These are phyloP conservation scores for Hypsizygus marmoreus DNA, from an alignment of 768 basidiomycete genomes.

Conservation along the genomic window DNA sequence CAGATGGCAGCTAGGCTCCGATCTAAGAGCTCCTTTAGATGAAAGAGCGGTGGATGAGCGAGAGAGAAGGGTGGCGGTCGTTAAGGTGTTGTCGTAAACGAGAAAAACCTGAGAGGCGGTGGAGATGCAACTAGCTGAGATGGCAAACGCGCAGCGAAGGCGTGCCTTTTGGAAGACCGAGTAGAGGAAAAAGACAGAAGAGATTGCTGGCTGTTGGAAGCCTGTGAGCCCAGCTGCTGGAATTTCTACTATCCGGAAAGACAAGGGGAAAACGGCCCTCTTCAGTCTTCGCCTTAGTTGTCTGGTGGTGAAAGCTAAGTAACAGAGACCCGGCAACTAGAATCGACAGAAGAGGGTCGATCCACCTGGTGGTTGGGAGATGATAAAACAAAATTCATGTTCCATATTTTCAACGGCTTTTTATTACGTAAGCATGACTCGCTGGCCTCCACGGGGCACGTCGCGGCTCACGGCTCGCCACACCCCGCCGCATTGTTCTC, in stretches of 20 bases:
- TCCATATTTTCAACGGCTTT: slow-evolving; percentile 19
- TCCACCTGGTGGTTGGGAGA: slow-evolving; percentile 45
- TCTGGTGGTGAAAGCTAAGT: slow-evolving; percentile 31
- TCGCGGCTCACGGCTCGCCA: no score
- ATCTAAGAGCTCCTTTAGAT: slow-evolving; percentile 44
- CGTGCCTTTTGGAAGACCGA: slow-evolving; percentile 75
- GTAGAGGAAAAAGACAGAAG: slow-evolving; percentile 30
- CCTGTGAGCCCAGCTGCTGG: slow-evolving; percentile 34
- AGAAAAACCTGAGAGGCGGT: slow-evolving; percentile 31
- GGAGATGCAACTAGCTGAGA: slow-evolving; percentile 21
- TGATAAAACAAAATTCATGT: slow-evolving; percentile 24
- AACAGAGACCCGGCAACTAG: slow-evolving; percentile 45
- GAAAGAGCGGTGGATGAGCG: slow-evolving; percentile 36
- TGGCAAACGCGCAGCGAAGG: slow-evolving; percentile 93
- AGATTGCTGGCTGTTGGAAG: slow-evolving; percentile 31
- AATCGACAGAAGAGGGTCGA: slow-evolving; percentile 54
- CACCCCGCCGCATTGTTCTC: no score
- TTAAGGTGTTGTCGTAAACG: slow-evolving; percentile 68
- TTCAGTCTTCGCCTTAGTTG: slow-evolving; percentile 45
- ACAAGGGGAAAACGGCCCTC: slow-evolving; percentile 38
- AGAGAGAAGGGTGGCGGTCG: slow-evolving; percentile 53
- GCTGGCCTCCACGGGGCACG: slow-evolving; percentile 2
- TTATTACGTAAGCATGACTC: slow-evolving; percentile 17
- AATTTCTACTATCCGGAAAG: slow-evolving; percentile 22
- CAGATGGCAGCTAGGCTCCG: slow-evolving; percentile 41